A percentile compares a stretch with the other conserved stretches of the same genome.
These are phyloP conservation scores for Chrysanthemum lavandulifolium DNA, from an alignment of 129 eudicot species.

Conservation along the genomic window DNA sequence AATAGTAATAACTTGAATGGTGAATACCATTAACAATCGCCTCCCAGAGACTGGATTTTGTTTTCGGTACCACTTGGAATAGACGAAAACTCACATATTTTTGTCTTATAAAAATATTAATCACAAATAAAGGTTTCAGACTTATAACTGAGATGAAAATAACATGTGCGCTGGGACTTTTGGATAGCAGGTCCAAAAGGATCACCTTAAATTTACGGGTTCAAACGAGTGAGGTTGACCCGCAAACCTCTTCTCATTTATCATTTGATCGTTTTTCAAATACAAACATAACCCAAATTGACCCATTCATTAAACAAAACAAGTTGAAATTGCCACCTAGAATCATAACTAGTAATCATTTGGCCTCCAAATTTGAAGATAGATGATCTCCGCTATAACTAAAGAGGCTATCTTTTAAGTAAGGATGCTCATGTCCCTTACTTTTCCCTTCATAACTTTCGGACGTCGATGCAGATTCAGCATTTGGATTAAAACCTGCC, in stretches of 20 bases:
- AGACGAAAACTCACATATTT: too few species aligned
- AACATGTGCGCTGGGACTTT: too few species aligned
- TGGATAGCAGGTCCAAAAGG: too few species aligned
- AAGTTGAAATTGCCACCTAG: background rate
- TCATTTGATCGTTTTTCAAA: background rate
- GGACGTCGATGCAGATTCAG: constrained; percentile 53
- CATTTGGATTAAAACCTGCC: constrained; percentile 60
- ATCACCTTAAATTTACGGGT: too few species aligned
- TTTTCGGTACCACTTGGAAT: too few species aligned
- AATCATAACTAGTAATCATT: constrained; percentile 10
- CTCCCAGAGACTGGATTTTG: too few species aligned
- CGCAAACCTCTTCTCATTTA: background rate
- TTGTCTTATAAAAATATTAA: too few species aligned
- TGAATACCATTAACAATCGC: too few species aligned
- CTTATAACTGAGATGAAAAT: too few species aligned
- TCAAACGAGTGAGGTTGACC: too few species aligned
- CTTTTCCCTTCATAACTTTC: constrained; percentile 36
- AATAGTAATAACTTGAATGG: too few species aligned
- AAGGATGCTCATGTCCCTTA: constrained; percentile 42
- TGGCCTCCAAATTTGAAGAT: constrained; percentile 30
- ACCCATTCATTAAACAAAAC: background rate
- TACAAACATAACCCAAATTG: background rate
- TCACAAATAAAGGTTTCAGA: too few species aligned
- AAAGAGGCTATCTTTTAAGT: constrained; percentile 43
- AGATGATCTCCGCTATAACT: constrained; percentile 38